Evolutionary conservation across 2,329 filamentous ascomycete species (phyloP).

Genomic region (Botrytis fragariae): DNA sequence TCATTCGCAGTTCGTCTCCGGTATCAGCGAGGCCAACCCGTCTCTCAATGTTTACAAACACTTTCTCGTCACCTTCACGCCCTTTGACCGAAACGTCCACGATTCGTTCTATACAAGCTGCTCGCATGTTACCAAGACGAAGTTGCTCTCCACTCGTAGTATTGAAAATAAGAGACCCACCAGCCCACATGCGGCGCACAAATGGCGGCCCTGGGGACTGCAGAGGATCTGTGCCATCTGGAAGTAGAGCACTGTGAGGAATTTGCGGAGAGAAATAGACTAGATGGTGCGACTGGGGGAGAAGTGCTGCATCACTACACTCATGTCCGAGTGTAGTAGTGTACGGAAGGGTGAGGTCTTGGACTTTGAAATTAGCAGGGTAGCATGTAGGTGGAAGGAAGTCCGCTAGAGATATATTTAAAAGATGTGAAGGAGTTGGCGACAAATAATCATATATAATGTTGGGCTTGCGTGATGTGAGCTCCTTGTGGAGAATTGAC

Average conservation of each 20-base stretch:
- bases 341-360: conserved; percentile 26
- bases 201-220: conserved; percentile 74
- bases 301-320: background rate
- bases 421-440: conserved; percentile 62
- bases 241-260: conserved; percentile 59
- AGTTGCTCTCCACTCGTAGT: conserved; percentile 26
- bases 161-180: conserved; percentile 65
- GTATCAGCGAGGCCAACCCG: conserved; percentile 29
- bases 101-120: conserved; percentile 47
- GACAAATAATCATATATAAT: conserved; percentile 51
- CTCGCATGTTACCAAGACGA: conserved; percentile 39
- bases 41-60: conserved; percentile 35
- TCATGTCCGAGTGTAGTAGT: background rate
- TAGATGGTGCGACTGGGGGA: conserved; percentile 71
- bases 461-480: conserved; percentile 30
- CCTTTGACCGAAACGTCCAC: conserved; percentile 42
- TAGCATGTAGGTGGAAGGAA: conserved; percentile 46
- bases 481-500: conserved; percentile 25
- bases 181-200: conserved; percentile 82
- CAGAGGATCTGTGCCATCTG: conserved; percentile 80
- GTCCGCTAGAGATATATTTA: conserved; percentile 60
- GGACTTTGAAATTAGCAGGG: conserved; percentile 25
- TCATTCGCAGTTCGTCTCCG: conserved; percentile 29
- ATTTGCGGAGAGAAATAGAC: conserved; percentile 80
- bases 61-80: conserved; percentile 31